phyloP scores from a whole-genome alignment of 306 rosid genomes.

The Vigna trinervia region DNA sequence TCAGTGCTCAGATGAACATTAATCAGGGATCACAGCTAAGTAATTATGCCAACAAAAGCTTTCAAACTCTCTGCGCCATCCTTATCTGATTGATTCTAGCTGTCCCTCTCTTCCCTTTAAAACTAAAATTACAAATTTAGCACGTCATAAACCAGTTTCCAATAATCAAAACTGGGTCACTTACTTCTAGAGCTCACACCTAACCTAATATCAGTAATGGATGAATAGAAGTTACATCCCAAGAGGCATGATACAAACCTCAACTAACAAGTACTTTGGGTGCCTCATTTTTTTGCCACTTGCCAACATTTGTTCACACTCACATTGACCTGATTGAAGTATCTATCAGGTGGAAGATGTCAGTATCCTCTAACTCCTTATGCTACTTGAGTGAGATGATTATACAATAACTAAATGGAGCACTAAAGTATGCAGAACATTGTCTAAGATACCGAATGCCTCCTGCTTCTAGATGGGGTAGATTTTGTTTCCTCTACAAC shows the following conservation, averaged over 20 bases:
- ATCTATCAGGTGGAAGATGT: conserved; percentile 57
- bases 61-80: not conserved
- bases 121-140: conserved; percentile 6
- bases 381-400: conserved; percentile 52
- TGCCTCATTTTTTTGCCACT: conserved; percentile 40
- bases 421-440: conserved; percentile 37
- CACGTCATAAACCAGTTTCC: conserved; percentile 2
- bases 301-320: conserved; percentile 37
- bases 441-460: conserved; percentile 75
- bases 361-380: conserved; percentile 61
- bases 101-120: not conserved
- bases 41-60: conserved; percentile 15
- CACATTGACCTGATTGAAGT: conserved; percentile 30
- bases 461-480: conserved; percentile 84
- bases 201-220: conserved; percentile 29
- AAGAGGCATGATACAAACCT: conserved; percentile 24
- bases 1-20: not conserved
- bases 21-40: not conserved
- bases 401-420: conserved; percentile 44
- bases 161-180: conserved; percentile 37
- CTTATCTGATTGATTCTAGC: not conserved
- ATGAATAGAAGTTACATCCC: conserved; percentile 27
- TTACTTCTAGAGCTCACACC: not conserved
- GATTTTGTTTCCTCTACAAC: conserved; percentile 85
- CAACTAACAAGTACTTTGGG: conserved; percentile 14